These are phyloP conservation scores for Pestalotiopsis sp. DNA, from an alignment of 2,329 filamentous ascomycete species.

Conservation along the genomic window DNA sequence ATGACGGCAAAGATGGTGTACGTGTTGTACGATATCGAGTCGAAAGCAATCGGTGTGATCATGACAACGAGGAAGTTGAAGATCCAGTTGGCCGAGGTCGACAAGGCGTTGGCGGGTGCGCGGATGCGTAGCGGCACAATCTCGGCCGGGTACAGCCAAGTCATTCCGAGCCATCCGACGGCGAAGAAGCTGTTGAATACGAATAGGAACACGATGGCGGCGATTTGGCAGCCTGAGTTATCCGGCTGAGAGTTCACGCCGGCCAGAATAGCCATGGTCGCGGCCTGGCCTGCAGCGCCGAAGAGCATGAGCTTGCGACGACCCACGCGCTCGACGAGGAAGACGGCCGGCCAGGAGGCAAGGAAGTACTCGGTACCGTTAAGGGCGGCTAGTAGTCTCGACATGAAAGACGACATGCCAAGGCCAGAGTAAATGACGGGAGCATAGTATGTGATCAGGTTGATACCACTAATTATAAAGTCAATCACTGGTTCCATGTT, in stretches of 20 bases:
- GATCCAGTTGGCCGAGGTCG: slow-evolving; percentile 57
- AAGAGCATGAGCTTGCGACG: slow-evolving; percentile 74
- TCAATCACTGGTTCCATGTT: background rate
- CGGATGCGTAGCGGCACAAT: slow-evolving; percentile 54
- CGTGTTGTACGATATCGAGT: slow-evolving; percentile 60
- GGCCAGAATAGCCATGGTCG: slow-evolving; percentile 67
- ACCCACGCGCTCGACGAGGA: slow-evolving; percentile 67
- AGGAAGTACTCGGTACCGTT: slow-evolving; percentile 53
- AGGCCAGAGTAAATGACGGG: slow-evolving; percentile 53
- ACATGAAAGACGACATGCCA: slow-evolving; percentile 54
- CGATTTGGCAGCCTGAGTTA: slow-evolving; percentile 28
- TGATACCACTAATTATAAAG: slow-evolving; percentile 33
- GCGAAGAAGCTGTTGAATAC: slow-evolving; percentile 58
- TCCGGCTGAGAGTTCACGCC: slow-evolving; percentile 39
- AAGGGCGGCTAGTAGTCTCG: slow-evolving; percentile 60
- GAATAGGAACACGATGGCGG: slow-evolving; percentile 45
- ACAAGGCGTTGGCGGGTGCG: slow-evolving; percentile 60
- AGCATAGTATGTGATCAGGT: slow-evolving; percentile 48
- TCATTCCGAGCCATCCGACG: slow-evolving; percentile 55
- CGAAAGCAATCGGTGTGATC: slow-evolving; percentile 62
- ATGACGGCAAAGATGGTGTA: slow-evolving; percentile 70
- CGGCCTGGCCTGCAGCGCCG: slow-evolving; percentile 64
- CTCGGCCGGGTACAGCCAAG: slow-evolving; percentile 63
- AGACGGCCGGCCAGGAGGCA: slow-evolving; percentile 61
- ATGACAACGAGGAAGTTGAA: slow-evolving; percentile 68